Conservation (phyloP, 495 filamentous ascomycete genomes). For the Parmelia sp. region DNA sequence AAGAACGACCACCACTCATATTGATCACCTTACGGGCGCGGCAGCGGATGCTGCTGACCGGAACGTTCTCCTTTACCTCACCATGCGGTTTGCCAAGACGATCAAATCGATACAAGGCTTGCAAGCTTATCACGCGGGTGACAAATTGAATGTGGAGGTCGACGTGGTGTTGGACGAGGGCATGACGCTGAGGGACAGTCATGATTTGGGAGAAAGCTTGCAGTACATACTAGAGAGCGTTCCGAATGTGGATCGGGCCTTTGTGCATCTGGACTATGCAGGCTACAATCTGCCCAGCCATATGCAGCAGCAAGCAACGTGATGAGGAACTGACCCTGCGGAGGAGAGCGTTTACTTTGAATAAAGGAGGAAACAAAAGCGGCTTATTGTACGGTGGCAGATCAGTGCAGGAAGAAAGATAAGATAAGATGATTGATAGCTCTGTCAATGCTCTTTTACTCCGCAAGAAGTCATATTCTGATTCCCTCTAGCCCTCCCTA, state of each 20-base stretch:
- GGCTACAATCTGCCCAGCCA: constrained; percentile 79
- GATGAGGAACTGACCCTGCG: neutral
- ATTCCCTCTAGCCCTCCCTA: neutral
- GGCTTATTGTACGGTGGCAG: neutral
- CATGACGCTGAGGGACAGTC: constrained; percentile 73
- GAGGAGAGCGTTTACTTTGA: too few relatives aligned
- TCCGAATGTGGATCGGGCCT: constrained; percentile 61
- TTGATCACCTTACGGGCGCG: constrained; percentile 74
- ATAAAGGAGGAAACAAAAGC: neutral
- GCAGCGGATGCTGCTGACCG: constrained; percentile 73
- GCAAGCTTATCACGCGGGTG: constrained; percentile 82
- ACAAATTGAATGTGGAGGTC: constrained; percentile 82
- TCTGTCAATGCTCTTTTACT: neutral
- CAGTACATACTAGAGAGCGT: constrained; percentile 89
- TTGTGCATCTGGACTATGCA: constrained; percentile 79
- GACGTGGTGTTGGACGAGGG: constrained; percentile 76
- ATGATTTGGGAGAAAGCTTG: constrained; percentile 82
- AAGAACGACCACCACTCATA: constrained; percentile 66
- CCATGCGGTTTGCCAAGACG: constrained; percentile 87
- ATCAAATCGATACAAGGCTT: constrained; percentile 84
- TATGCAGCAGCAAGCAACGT: constrained; percentile 62
- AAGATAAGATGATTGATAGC: neutral
- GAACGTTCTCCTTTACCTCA: constrained; percentile 82
- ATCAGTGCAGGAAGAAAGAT: neutral
- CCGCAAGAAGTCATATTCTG: neutral